phyloP scores from a whole-genome alignment of 768 basidiomycete species.

The Lactarius tabidus region DNA sequence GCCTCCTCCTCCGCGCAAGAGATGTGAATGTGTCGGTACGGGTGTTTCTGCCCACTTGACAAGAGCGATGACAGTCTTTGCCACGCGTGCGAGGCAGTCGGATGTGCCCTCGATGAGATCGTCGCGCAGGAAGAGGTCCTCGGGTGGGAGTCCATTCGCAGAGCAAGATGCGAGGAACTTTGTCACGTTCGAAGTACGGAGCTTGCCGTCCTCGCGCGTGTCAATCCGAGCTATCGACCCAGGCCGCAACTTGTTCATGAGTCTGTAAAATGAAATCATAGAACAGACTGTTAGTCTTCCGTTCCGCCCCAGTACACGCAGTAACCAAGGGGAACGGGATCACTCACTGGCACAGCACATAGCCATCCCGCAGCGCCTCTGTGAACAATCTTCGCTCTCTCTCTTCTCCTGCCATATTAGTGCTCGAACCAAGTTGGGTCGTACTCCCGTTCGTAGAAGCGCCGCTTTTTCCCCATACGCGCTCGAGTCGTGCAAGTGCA shows the following conservation, averaged over 20 bases:
- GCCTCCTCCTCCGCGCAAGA: conserved; percentile 37
- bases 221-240: conserved; percentile 59
- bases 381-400: conserved; percentile 68
- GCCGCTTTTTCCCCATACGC: conserved; percentile 71
- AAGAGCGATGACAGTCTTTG: conserved; percentile 63
- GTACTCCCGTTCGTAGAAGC: conserved; percentile 39
- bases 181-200: conserved; percentile 65
- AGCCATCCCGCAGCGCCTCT: conserved; percentile 79
- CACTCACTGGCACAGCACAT: conserved; percentile 86
- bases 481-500: conserved; percentile 61
- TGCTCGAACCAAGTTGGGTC: conserved; percentile 36
- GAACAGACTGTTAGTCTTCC: conserved; percentile 23
- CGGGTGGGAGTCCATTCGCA: conserved; percentile 55
- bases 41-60: conserved; percentile 58
- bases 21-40: conserved; percentile 42
- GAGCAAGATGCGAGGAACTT: conserved; percentile 76
- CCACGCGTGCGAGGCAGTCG: conserved; percentile 67
- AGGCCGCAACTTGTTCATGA: conserved; percentile 74
- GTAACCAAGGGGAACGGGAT: conserved; percentile 18
- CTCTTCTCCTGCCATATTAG: conserved; percentile 61
- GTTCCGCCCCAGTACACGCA: no score
- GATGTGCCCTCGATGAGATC: conserved; percentile 59
- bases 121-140: conserved; percentile 64
- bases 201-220: conserved; percentile 60
- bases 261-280: conserved; percentile 41